Evolutionary conservation across 345 rosid genomes (phyloP), one percentile per base, ranked within the genome.

Genomic region (Acer saccharum): DNA sequence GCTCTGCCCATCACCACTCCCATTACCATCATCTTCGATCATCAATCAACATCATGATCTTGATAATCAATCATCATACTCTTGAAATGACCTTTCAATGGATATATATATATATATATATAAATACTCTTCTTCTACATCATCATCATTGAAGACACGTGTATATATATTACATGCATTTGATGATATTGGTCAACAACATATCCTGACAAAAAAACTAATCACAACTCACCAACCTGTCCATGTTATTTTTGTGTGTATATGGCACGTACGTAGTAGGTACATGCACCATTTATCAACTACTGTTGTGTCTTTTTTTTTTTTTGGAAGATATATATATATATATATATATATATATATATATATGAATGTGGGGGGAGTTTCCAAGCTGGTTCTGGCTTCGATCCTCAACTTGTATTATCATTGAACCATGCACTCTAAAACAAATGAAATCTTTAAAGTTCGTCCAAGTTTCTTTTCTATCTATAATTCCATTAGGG

Each of bases 1-100:
- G 7, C 44, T 41, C 54, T 54, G 71, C 81, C 78, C 85, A 29
- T 77, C 43, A 23, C 75, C 82, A 82, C 32, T 25, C 77, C 66
- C 80, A 20, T 14, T 46, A 6, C 23, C 27, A 69, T 48, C 32
- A 12, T n/a, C 72, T 11, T 12, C 25, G 4, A 18, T 66, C 46
- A 25, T 25, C 18, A 29, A 11, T 43, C 46, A 43, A 43, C 1
- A 4, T 23, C 68, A 64, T 9, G 18, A 16, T 64, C 68, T 29
- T 29, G 27, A 25, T 25, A 25, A 27, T 64, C 46, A 1, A 48
- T 29, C 23, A 25, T 32, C 46, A 3, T 71, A 3, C 73, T 54
- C 23, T 27, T 62, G 92, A 89, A 82, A 80, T 85, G 91, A 89
- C 90, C 74, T 83, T 71, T 88, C 90, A 73, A 86, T 81, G 35